These are phyloP conservation scores for Tympanopsis confertula DNA, from an alignment of 2,329 filamentous ascomycete species.

Conservation along the genomic window DNA sequence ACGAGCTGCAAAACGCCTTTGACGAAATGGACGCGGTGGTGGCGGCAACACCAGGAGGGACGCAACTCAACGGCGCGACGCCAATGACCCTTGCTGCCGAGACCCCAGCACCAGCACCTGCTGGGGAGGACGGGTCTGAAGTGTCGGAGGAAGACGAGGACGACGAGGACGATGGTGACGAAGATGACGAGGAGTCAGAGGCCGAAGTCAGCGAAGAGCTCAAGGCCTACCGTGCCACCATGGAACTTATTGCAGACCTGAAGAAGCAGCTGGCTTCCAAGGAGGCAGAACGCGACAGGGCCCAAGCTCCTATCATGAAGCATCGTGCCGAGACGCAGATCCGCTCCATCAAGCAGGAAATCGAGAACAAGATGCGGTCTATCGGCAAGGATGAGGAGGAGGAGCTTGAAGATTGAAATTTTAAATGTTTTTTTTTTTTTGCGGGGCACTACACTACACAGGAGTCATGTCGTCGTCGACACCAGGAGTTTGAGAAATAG, in stretches of 20 bases:
- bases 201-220: not conserved
- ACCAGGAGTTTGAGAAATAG: too few relatives aligned
- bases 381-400: constrained; percentile 7
- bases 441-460: too few relatives aligned
- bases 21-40: not conserved
- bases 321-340: constrained; percentile 29
- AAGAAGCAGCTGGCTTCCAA: constrained; percentile 30
- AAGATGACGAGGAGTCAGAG: constrained; percentile 15
- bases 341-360: constrained; percentile 28
- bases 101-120: not conserved
- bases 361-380: constrained; percentile 30
- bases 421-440: too few relatives aligned
- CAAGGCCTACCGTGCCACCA: constrained; percentile 18
- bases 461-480: too few relatives aligned
- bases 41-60: not conserved
- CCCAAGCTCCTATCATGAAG: constrained; percentile 29
- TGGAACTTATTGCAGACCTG: constrained; percentile 35
- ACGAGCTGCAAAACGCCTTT: not conserved
- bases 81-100: not conserved
- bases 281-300: constrained; percentile 22
- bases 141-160: constrained; percentile 27
- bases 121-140: constrained; percentile 28
- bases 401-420: too few relatives aligned
- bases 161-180: constrained; percentile 11
- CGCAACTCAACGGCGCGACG: not conserved